Evolutionary conservation across 345 rosid genomes (phyloP), one percentile per base, ranked within the genome.

Genomic region (Corymbia maculata): DNA sequence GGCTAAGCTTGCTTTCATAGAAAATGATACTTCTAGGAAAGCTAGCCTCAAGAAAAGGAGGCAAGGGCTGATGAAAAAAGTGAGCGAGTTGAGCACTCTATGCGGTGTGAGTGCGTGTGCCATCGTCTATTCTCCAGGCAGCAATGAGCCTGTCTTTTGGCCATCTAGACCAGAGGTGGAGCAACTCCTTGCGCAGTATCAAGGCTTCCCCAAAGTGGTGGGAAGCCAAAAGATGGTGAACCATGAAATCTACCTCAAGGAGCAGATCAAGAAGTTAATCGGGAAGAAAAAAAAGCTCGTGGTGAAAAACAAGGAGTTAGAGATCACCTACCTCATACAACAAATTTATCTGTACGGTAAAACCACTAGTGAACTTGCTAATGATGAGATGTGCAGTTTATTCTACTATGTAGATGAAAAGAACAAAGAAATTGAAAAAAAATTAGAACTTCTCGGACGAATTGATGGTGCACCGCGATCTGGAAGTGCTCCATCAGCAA

Each of bases 31-130:
- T 45, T 92, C 91, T 11, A 90, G 94, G 51, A 93, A 87, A 91
- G 93, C 93, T 28, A 90, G 94, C 89, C 92, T 93, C 13, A 93
- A 90, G 90, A 93, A 94, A 85, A 92, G 92, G 79, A 89, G 91
- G 85, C 15, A 15, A 11, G 95, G 94, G 50, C 86, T 95, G 19
- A 6, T 94, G 32, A 93, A 92, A 55, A 95, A 94, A 86, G 94
- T 95, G 79, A 87, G 90, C 4, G 95, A 95, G 66, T 87, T 94
- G 5, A 89, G 91, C 44, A 91, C 86, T 7, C 85, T 94, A 1
- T 95, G 94, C 30, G 94, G 90, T 19, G 88, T 93, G 28, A 45
- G 51, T 21, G 93, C 92, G 5, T 92, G 90, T 64, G 88, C 68
- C 11, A 57, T 94, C 15, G 88, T 94, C 64, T 95, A 89, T 59